Conservation (phyloP, 1,284 basidiomycete genomes). For the Sanghuangporus sanghuang region DNA sequence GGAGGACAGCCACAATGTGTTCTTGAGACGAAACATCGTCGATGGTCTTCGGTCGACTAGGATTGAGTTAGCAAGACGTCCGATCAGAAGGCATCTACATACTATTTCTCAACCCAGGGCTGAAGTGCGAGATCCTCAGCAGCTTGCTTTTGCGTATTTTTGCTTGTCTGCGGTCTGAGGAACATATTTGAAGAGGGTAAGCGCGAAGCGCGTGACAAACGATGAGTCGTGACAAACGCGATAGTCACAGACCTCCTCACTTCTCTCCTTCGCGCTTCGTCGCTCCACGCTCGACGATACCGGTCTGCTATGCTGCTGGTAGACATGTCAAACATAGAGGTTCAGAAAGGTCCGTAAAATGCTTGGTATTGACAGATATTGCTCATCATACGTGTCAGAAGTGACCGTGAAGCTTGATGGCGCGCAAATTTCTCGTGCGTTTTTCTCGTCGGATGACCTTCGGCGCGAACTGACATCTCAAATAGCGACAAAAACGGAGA, state of each 20-base stretch:
- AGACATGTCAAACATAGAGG: constrained; percentile 34
- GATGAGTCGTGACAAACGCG: constrained; percentile 28
- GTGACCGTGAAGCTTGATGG: background rate
- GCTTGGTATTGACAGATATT: background rate
- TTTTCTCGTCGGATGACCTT: background rate
- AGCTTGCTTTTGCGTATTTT: constrained; percentile 36
- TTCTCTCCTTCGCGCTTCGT: constrained; percentile 6
- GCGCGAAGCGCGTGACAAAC: constrained; percentile 27
- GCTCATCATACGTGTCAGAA: background rate
- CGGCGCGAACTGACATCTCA: background rate
- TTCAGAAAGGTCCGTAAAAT: constrained; percentile 32
- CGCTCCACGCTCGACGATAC: background rate
- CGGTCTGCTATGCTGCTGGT: constrained; percentile 21
- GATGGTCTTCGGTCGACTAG: constrained; percentile 93
- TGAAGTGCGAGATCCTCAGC: constrained; percentile 61
- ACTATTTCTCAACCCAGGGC: constrained; percentile 99
- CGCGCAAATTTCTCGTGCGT: constrained; percentile 3
- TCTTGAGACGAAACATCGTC: constrained; percentile 97
- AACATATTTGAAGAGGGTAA: constrained; percentile 39
- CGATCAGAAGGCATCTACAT: constrained; percentile 18
- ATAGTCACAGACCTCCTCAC: constrained; percentile 7
- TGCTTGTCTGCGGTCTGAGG: constrained; percentile 45
- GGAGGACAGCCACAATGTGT: constrained; percentile 89
- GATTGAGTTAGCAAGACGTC: constrained; percentile 8
- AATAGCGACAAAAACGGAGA: constrained; percentile 32